These are phyloP conservation scores for Lactifluus echinatus DNA, from an alignment of 768 basidiomycete genomes.

Conservation along the genomic window DNA sequence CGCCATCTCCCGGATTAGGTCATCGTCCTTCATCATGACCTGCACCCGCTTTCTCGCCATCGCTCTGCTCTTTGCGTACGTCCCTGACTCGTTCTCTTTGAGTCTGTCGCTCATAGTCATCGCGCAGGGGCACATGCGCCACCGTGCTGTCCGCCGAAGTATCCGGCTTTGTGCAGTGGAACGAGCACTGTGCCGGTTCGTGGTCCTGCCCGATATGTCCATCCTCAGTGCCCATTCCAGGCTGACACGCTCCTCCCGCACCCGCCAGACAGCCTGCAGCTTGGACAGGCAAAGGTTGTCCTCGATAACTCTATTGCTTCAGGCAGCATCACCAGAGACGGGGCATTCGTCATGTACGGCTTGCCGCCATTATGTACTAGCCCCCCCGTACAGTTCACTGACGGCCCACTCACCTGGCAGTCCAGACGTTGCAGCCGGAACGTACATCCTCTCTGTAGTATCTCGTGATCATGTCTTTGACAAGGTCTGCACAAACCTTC, in stretches of 20 bases:
- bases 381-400: neutral
- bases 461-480: constrained; percentile 66
- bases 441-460: constrained; percentile 58
- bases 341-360: constrained; percentile 60
- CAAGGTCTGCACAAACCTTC: constrained; percentile 36
- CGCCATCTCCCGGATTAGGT: constrained; percentile 6
- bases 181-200: constrained; percentile 56
- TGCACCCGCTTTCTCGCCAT: constrained; percentile 9
- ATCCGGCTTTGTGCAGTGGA: constrained; percentile 58
- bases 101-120: neutral
- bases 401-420: constrained; percentile 29
- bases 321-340: constrained; percentile 47
- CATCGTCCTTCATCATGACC: neutral
- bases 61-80: constrained; percentile 8
- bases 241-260: constrained; percentile 10
- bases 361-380: neutral
- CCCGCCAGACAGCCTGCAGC: constrained; percentile 24
- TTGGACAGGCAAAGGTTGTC: constrained; percentile 50
- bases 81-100: neutral
- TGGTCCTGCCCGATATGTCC: neutral
- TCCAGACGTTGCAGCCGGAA: constrained; percentile 58
- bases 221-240: neutral
- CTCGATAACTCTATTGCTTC: constrained; percentile 50
- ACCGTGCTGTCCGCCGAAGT: constrained; percentile 42
- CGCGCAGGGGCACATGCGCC: constrained; percentile 2